phyloP scores from a whole-genome alignment of 306 rosid genomes.

The Malus sylvestris region DNA sequence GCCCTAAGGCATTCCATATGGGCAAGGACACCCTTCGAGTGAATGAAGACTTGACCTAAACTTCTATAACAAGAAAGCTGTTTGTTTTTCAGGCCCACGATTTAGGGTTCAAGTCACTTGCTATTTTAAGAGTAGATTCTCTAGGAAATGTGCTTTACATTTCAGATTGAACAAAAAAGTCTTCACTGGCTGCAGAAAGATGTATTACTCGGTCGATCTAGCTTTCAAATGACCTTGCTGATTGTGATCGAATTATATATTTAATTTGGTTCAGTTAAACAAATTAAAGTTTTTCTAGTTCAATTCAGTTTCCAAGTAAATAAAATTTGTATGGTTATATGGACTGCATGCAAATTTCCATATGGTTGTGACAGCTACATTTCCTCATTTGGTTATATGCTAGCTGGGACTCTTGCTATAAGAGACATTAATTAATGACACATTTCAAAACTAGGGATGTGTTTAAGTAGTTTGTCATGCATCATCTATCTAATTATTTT shows the following conservation, averaged over 20 bases:
- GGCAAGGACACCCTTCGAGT: slow-evolving; percentile 42
- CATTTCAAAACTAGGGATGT: not conserved
- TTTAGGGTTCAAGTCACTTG: slow-evolving; percentile 18
- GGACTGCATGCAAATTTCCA: slow-evolving; percentile 3
- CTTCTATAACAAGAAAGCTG: slow-evolving; percentile 20
- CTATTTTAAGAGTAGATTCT: slow-evolving; percentile 29
- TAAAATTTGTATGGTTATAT: not conserved
- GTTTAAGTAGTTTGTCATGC: not conserved
- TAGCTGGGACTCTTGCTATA: not conserved
- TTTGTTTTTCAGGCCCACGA: slow-evolving; percentile 20
- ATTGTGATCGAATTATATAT: not conserved
- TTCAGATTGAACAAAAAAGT: not conserved
- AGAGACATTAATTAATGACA: not conserved
- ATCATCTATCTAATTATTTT: not conserved
- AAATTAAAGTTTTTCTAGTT: not conserved
- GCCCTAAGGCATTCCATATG: slow-evolving; percentile 33
- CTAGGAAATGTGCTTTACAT: slow-evolving; percentile 42
- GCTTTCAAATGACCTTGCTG: slow-evolving; percentile 4
- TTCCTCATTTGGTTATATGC: slow-evolving; percentile 7
- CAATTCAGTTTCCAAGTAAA: not conserved
- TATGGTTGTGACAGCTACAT: slow-evolving; percentile 1
- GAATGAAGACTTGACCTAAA: slow-evolving; percentile 16
- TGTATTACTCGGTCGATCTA: not conserved
- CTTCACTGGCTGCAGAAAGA: slow-evolving; percentile 14
- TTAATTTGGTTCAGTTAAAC: not conserved